Base-by-base conservation (phyloP, 495 filamentous ascomycete species). In the Terfezia claveryi region DNA sequence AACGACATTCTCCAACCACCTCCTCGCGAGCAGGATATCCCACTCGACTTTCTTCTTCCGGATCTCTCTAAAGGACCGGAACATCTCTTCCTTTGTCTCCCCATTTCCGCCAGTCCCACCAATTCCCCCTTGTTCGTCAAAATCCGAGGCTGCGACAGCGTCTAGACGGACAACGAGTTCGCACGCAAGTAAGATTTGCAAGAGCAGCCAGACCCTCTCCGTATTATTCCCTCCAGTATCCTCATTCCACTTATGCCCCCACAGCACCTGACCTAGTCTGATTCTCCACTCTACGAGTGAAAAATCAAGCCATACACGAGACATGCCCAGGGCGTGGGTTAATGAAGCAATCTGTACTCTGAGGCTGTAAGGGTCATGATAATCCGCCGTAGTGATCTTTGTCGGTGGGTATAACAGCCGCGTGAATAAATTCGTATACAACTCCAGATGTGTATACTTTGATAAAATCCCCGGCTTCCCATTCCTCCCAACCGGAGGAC, bases 231-330 rank as follows among this genome's bases (percentile, higher is more conserved):
- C 72, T 50, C 71, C 67, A 12, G 64, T 65, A 6, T 70, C 69
- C 50, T 68, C 67, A 12, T 54, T 55, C 1, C 36, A 11, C 23
- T 38, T 58, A 23, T 52, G 23, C 17, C 79, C 82, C 83, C 84
- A 93, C 16, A 93, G 69, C 56, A 91, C 67, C 61, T 91, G 85
- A n/a, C 86, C 85, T 1, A 82, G 74, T 10, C 80, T 71, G 32
- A 88, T 77, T 17, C 86, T 74, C 83, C 83, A 89, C 62, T 87
- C 83, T 0, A 85, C 76, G 23, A 80, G 68, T 46, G 80, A 81
- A 60, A 93, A 87, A 62, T 93, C 78, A 14, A 82, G 70, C 86
- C 86, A 93, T 52, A 75, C 68, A 53, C 76, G 74, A 37, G 72
- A 70, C 9, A 71, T 64, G 0, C 73, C 69, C 27, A 82, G 71